Conservation (phyloP, 2,329 filamentous ascomycete species). For the Exophiala spinifera region DNA sequence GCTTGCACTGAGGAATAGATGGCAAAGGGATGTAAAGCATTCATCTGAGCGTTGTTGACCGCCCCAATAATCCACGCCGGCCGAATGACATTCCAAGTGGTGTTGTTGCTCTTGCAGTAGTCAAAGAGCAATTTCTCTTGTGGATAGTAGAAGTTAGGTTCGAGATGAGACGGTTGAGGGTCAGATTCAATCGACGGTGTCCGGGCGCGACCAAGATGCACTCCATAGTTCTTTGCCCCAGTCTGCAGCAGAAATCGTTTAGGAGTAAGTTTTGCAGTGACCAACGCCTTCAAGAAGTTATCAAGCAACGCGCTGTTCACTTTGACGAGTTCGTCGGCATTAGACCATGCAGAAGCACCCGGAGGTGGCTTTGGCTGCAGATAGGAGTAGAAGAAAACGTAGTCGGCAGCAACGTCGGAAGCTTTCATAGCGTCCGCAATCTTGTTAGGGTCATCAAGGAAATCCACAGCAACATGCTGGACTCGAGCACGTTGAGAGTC, state of each 20-base stretch:
- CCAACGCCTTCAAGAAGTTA: constrained; percentile 49
- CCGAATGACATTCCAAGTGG: constrained; percentile 48
- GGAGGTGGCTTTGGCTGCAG: constrained; percentile 50
- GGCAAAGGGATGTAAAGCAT: constrained; percentile 47
- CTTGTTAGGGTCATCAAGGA: constrained; percentile 32
- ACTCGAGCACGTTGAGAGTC: constrained; percentile 39
- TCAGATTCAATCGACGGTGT: constrained; percentile 48
- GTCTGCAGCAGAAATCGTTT: constrained; percentile 51
- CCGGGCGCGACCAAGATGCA: constrained; percentile 47
- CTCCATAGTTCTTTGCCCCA: constrained; percentile 53
- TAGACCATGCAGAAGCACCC: constrained; percentile 47
- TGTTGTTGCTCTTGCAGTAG: constrained; percentile 40
- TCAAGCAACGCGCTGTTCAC: constrained; percentile 46
- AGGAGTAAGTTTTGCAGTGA: constrained; percentile 42
- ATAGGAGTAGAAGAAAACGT: constrained; percentile 56
- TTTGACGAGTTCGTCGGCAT: constrained; percentile 49
- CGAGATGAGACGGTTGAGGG: constrained; percentile 40
- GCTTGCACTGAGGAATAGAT: constrained; percentile 51
- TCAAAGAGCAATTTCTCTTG: constrained; percentile 51
- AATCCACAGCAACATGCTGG: constrained; percentile 42
- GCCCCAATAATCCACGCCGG: constrained; percentile 49
- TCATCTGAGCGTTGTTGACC: constrained; percentile 40
- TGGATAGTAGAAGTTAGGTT: constrained; percentile 55
- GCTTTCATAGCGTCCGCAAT: constrained; percentile 29
- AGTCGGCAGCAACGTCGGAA: constrained; percentile 33